phyloP scores from a whole-genome alignment of 2,329 filamentous ascomycete species.

The Xylariaceae sp. region DNA sequence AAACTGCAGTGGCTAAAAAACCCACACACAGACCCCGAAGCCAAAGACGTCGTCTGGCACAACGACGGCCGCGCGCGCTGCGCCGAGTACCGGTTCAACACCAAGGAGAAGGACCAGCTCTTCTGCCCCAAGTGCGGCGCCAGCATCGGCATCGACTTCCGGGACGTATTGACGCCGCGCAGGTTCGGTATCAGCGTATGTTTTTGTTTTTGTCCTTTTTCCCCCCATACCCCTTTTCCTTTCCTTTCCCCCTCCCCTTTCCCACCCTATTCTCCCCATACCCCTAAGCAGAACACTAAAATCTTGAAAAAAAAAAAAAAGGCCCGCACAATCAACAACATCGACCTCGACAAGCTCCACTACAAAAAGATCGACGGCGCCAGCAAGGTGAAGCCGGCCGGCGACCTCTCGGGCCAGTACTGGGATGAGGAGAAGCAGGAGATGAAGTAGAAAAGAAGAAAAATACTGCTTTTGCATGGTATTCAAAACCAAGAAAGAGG shows the following conservation, averaged over 20 bases:
- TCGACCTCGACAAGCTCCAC: slow-evolving; percentile 36
- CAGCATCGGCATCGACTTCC: slow-evolving; percentile 43
- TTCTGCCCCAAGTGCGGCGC: slow-evolving; percentile 44
- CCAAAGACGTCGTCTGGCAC: slow-evolving; percentile 39
- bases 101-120: slow-evolving; percentile 42
- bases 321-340: slow-evolving; percentile 37
- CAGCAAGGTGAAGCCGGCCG: slow-evolving; percentile 29
- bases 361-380: slow-evolving; percentile 35
- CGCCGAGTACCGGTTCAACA: slow-evolving; percentile 41
- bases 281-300: neutral
- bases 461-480: too few species aligned
- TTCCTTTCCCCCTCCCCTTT: neutral
- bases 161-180: slow-evolving; percentile 23
- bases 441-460: slow-evolving; percentile 18
- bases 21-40: slow-evolving; percentile 32
- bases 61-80: slow-evolving; percentile 34
- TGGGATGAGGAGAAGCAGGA: slow-evolving; percentile 30
- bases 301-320: slow-evolving; percentile 17
- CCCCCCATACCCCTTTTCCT: neutral
- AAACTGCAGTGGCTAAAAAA: neutral
- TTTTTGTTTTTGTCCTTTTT: slow-evolving; percentile 4
- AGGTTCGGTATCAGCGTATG: slow-evolving; percentile 42
- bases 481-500: too few species aligned
- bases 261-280: neutral
- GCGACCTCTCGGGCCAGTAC: slow-evolving; percentile 35